Conservation (phyloP, 1,284 basidiomycete species). For the Austroboletus niveus region DNA sequence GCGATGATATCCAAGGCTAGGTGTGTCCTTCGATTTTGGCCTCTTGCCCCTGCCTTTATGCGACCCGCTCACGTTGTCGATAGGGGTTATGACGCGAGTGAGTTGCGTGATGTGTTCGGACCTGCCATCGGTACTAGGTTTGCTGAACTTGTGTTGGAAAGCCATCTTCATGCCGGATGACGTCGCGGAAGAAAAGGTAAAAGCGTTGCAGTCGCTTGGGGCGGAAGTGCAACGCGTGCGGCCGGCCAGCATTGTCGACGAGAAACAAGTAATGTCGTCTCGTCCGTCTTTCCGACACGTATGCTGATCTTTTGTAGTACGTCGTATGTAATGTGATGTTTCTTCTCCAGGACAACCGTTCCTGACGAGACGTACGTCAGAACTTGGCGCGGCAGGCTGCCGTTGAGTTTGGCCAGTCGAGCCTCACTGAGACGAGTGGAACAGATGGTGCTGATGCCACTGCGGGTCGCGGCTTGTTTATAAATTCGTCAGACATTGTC, state of each 20-base stretch:
- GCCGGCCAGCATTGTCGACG: constrained; percentile 90
- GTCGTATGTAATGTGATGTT: constrained; percentile 9
- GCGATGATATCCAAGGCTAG: constrained; percentile 90
- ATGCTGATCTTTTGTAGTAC: constrained; percentile 11
- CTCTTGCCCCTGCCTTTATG: not conserved
- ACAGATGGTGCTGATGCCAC: constrained; percentile 20
- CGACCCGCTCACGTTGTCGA: not conserved
- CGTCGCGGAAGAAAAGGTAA: constrained; percentile 87
- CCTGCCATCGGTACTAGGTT: not conserved
- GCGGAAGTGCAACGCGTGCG: constrained; percentile 84
- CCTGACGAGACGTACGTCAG: constrained; percentile 37
- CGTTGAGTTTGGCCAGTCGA: constrained; percentile 61
- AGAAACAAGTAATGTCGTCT: constrained; percentile 53
- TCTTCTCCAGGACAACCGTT: too few relatives aligned
- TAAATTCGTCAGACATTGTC: constrained; percentile 50
- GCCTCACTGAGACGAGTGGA: constrained; percentile 29
- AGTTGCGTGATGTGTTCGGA: constrained; percentile 22
- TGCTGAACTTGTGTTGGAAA: constrained; percentile 27
- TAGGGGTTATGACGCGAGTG: constrained; percentile 72
- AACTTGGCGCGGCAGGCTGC: constrained; percentile 82
- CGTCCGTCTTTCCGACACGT: constrained; percentile 1
- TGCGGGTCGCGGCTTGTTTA: constrained; percentile 32
- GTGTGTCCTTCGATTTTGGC: constrained; percentile 38
- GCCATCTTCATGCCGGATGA: constrained; percentile 88
- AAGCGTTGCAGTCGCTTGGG: constrained; percentile 81